Percentiles rank a stretch among this genome's conserved stretches.
phyloP scores from a whole-genome alignment of 768 basidiomycete species.

The Tephrocybe sp. region DNA sequence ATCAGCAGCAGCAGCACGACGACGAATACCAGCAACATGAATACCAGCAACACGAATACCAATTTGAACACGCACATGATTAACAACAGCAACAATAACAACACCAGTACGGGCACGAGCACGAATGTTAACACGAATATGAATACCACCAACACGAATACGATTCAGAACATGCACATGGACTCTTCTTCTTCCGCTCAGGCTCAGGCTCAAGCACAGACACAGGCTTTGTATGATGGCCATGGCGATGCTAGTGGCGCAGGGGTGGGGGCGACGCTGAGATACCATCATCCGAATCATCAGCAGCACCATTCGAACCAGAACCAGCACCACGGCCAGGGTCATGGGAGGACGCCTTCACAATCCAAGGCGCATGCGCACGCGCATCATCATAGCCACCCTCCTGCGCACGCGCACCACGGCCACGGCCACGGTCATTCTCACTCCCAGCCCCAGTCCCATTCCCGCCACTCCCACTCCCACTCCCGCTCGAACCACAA shows the following conservation, averaged over 20 bases:
- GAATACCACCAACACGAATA: background rate
- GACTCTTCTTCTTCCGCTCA: conserved; percentile 2
- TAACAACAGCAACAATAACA: conserved; percentile 27
- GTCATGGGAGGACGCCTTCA: conserved; percentile 3
- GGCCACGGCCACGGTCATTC: conserved; percentile 2
- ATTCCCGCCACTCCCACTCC: background rate
- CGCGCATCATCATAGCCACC: no score
- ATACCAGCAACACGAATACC: conserved; percentile 19
- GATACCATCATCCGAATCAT: conserved; percentile 17
- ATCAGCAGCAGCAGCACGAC: background rate
- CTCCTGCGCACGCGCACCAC: background rate
- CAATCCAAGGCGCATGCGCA: background rate
- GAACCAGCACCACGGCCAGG: background rate
- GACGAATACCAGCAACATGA: conserved; percentile 17
- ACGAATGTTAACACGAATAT: background rate
- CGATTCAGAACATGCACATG: background rate
- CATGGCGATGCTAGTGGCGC: background rate
- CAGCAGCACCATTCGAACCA: conserved; percentile 16
- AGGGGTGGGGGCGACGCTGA: background rate
- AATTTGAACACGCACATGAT: conserved; percentile 23
- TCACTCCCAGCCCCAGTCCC: conserved; percentile 1
- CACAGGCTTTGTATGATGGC: conserved; percentile 10
- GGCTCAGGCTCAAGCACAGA: background rate
- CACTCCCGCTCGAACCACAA: background rate
- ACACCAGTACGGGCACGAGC: conserved; percentile 13